Evolutionary conservation across 768 basidiomycete species (phyloP), one percentile per base, ranked within the genome.

Genomic region (Boletus vermiculosoides): DNA sequence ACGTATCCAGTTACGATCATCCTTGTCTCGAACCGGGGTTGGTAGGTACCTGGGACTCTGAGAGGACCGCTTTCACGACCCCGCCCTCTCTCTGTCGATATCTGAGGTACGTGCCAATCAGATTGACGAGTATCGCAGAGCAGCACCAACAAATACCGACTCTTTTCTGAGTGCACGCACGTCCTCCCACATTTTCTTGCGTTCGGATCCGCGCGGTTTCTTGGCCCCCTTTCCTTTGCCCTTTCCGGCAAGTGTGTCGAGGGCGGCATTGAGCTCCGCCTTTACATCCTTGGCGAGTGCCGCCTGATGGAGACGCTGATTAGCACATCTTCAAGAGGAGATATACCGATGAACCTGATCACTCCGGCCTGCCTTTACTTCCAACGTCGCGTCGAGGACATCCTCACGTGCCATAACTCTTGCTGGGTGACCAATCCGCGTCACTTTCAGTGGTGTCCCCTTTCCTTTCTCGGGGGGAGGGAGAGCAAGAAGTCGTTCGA

Each of bases 361-460:
- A 51, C 86, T 87, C 41, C 83, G 76, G 23, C 81, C 78, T 0
- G 90, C 86, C 71, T 92, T 85, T 23, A 84, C 81, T 66, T 93
- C 90, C 37, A 87, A 72, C 5, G 87, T 94, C 1, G 83, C 77
- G 18, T 88, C 83, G 18, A 91, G 67, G 30, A 91, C 75, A 20
- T 81, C 79, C 62, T 85, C 81, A 23, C 84, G 79, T 0, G 86
- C 77, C 78, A 97, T 88, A 0, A 98, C 88, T 25, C 97, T 83
- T 0, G 97, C 96, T 0, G 97, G 97, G 71, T 99, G 97, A 0
- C 97, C 97, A 13, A 99, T 80, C n/a, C 97, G 82, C 0, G 94
- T 94, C 8, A 87, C 82, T 66, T 79, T 85, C 12, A 91, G 62
- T 3, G 58, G 59, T 15, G 15, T 16, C 57, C 74, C 79, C 22